A percentile compares a stretch with the other conserved stretches of the same genome.
Evolutionary conservation across 169 alveolate species (phyloP).

Genomic region (Cryptosporidium sp.): DNA sequence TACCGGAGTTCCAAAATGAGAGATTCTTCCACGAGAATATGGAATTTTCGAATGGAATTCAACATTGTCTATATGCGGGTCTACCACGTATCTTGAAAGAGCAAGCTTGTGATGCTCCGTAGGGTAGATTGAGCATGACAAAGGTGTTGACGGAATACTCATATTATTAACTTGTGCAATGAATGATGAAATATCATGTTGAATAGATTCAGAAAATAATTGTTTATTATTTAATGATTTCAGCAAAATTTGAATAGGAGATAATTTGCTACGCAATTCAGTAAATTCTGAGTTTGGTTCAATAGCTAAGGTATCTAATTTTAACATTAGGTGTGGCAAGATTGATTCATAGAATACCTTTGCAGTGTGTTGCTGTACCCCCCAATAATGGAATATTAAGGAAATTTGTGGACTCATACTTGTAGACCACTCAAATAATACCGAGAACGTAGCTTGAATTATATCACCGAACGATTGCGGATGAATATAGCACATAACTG

Average conservation of each 20-base stretch:
- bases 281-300: slow-evolving; percentile 55
- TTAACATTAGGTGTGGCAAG: slow-evolving; percentile 53
- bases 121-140: slow-evolving; percentile 53
- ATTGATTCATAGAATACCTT: slow-evolving; percentile 56
- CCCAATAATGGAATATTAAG: slow-evolving; percentile 69
- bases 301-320: slow-evolving; percentile 31
- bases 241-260: slow-evolving; percentile 27
- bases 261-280: slow-evolving; percentile 11
- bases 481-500: slow-evolving; percentile 56
- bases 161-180: slow-evolving; percentile 29
- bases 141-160: slow-evolving; percentile 16
- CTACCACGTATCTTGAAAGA: slow-evolving; percentile 62
- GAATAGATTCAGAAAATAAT: not conserved
- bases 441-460: slow-evolving; percentile 62
- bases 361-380: slow-evolving; percentile 52
- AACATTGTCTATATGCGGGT: slow-evolving; percentile 60
- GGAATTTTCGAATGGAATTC: slow-evolving; percentile 40
- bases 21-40: slow-evolving; percentile 71
- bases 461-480: slow-evolving; percentile 74
- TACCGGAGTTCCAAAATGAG: slow-evolving; percentile 21
- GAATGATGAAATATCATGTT: slow-evolving; percentile 36
- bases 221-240: not conserved
- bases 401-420: slow-evolving; percentile 69
- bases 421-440: slow-evolving; percentile 66
- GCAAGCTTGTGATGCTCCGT: slow-evolving; percentile 36